Conservation (phyloP, 768 basidiomycete genomes). For the Mycena pura region DNA sequence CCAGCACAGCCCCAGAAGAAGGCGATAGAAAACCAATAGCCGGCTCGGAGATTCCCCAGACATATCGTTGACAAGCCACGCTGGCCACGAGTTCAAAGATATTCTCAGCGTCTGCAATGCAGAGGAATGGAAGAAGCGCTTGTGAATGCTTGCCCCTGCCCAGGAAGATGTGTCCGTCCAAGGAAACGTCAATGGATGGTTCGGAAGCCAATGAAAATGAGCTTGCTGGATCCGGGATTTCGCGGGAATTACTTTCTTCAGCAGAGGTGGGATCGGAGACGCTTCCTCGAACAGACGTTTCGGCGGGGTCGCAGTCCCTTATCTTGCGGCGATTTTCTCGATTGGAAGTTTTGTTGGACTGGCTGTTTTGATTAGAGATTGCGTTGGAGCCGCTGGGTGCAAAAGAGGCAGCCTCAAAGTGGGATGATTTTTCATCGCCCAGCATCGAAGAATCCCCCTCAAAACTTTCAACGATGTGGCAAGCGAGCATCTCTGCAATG, state of each 20-base stretch:
- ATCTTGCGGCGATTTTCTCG: no score
- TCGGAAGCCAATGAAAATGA: neutral
- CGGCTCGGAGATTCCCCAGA: neutral
- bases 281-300: no score
- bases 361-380: no score
- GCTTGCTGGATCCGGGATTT: no score
- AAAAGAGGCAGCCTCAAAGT: no score
- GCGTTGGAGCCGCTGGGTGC: no score
- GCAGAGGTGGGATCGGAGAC: no score
- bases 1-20: neutral
- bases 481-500: neutral
- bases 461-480: neutral
- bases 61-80: conserved; percentile 2
- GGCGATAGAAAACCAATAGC: neutral
- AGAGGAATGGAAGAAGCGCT: neutral
- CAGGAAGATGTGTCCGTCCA: neutral
- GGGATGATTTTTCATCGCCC: neutral
- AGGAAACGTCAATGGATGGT: neutral
- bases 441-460: neutral
- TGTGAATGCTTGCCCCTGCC: neutral
- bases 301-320: no score
- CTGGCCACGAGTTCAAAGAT: neutral
- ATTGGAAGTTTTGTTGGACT: no score
- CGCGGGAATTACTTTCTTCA: no score
- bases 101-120: neutral